Evolutionary conservation across 352 stramenopile species (phyloP).

Genomic region (Phytophthora pistaciae): DNA sequence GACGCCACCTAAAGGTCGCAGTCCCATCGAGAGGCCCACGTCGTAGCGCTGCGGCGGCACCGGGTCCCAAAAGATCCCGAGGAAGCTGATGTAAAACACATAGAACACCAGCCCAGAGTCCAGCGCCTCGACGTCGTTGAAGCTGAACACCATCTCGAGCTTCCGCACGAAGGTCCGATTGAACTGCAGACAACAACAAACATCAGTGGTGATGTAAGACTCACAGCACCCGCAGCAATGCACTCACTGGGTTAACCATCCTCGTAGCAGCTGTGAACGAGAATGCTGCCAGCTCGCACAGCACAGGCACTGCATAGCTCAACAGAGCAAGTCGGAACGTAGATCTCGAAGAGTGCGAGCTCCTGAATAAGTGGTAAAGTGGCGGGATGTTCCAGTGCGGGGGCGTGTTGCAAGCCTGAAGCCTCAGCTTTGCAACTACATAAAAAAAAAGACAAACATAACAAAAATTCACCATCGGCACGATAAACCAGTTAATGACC

Average conservation of each 20-base stretch:
- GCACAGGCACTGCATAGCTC: slow-evolving; percentile 84
- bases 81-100: slow-evolving; percentile 85
- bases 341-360: slow-evolving; percentile 76
- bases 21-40: slow-evolving; percentile 75
- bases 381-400: slow-evolving; percentile 88
- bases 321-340: slow-evolving; percentile 80
- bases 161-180: slow-evolving; percentile 88
- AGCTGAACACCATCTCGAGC: slow-evolving; percentile 89
- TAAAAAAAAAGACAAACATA: slow-evolving; percentile 1
- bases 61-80: slow-evolving; percentile 89
- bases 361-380: slow-evolving; percentile 84
- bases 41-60: slow-evolving; percentile 84
- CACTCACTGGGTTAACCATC: slow-evolving; percentile 87
- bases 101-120: slow-evolving; percentile 90
- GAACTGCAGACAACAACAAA: slow-evolving; percentile 57
- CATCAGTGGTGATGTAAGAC: slow-evolving; percentile 4
- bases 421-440: slow-evolving; percentile 70
- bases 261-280: slow-evolving; percentile 88
- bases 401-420: slow-evolving; percentile 83
- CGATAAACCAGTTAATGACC: not conserved
- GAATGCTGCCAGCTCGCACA: slow-evolving; percentile 87
- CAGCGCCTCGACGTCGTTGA: slow-evolving; percentile 87
- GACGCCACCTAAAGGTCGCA: slow-evolving; percentile 64
- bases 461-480: not conserved
- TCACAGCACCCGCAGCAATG: not conserved